Evolutionary conservation across 306 rosid genomes (phyloP), one percentile per base, ranked within the genome.

Genomic region (Vigna radiata): DNA sequence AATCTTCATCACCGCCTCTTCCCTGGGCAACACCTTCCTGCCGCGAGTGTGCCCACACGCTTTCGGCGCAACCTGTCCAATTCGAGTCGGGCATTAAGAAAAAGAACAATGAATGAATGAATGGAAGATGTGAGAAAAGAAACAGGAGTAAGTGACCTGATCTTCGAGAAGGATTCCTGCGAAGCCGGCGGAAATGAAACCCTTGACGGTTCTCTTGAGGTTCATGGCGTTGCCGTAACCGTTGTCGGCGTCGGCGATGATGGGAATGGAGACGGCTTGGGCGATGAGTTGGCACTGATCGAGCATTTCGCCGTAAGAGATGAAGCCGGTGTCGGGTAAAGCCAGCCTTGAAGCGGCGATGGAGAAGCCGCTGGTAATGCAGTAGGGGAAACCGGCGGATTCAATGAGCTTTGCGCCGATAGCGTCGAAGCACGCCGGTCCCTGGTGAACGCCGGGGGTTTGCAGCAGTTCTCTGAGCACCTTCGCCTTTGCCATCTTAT

Each of bases 201-300:
- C 94, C 87, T 88, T 90, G 44, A 91, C 87, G 25, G 97, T 94
- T 76, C 98, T 84, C 83, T 94, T 94, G 56, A 91, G 91, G 87
- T 91, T 94, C 91, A 94, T 76, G 27, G 93, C 93, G 79, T 94
- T 90, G 4, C 98, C 97, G 46, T 89, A 94, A 23, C 98, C 98
- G 72, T 89, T 88, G 79, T 94, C 98, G 2, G 89, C 98, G 84
- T 94, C 98, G 31, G 89, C 96, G 27, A 94, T 89, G 72, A 91
- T 88, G 70, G 98, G 97, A 80, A 94, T 89, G 0, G 93, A 89
- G 61, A 91, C 91, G 25, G 96, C 76, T 72, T 90, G 85, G 14
- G 95, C 85, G 18, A 91, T 87, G 46, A 86, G 86, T 25, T 73
- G 91, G 72, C 96, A 95, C 33, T 91, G 96, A 65, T 92, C 94